Evolutionary conservation across 306 rosid genomes (phyloP).

Genomic region (Cucumis melo): DNA sequence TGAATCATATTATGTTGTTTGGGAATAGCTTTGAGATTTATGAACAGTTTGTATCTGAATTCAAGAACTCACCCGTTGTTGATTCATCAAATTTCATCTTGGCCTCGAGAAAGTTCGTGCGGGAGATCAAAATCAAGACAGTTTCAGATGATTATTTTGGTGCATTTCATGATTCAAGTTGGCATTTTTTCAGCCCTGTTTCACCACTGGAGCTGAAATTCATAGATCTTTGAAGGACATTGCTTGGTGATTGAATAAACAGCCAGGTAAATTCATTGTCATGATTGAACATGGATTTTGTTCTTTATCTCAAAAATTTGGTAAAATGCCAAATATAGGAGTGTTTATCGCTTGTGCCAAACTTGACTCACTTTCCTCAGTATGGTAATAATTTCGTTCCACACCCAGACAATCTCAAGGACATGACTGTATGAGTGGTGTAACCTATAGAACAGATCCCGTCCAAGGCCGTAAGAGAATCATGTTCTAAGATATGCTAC

Average conservation of each 20-base stretch:
- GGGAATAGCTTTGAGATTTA: slow-evolving; percentile 80
- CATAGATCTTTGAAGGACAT: neutral
- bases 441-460: too few species aligned
- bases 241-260: neutral
- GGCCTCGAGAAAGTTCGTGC: slow-evolving; percentile 26
- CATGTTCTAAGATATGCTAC: neutral
- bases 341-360: neutral
- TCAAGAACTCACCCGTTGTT: slow-evolving; percentile 27
- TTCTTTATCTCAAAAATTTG: neutral
- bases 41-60: slow-evolving; percentile 33
- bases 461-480: neutral
- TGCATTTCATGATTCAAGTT: slow-evolving; percentile 84
- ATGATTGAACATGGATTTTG: neutral
- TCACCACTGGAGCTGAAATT: slow-evolving; percentile 2
- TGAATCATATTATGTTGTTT: slow-evolving; percentile 44
- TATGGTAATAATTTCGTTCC: neutral
- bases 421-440: too few species aligned
- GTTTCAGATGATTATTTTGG: slow-evolving; percentile 54
- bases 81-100: slow-evolving; percentile 29
- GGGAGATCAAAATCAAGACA: slow-evolving; percentile 39
- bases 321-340: neutral
- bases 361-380: neutral
- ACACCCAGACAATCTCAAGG: too few species aligned
- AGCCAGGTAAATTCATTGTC: neutral
- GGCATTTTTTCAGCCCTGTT: slow-evolving; percentile 58